phyloP scores from a whole-genome alignment of 805 yeast species.

The Hagleromyces aurorensis region DNA sequence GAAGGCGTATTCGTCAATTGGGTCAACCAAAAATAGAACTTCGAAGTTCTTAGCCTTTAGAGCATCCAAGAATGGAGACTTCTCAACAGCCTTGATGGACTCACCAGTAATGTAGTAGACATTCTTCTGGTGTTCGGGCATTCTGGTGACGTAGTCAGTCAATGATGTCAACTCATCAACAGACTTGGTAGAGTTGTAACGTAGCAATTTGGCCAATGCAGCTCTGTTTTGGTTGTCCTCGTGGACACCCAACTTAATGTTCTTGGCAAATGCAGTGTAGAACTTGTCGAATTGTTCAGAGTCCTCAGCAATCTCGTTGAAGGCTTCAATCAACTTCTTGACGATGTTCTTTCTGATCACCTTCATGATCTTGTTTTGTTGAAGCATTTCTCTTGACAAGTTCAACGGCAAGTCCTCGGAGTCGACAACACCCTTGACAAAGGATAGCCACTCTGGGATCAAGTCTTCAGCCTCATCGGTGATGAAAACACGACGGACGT shows the following conservation, averaged over 20 bases:
- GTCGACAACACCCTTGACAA: constrained; percentile 98
- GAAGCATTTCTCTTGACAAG: constrained; percentile 99
- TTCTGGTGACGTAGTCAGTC: constrained; percentile 95
- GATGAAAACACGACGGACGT: constrained; percentile 98
- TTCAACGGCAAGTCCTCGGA: constrained; percentile 99
- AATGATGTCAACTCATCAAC: constrained; percentile 90
- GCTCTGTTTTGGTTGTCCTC: constrained; percentile 97
- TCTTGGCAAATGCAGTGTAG: constrained; percentile 96
- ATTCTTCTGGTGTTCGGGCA: constrained; percentile 99
- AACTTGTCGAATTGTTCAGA: constrained; percentile 96
- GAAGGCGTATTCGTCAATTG: constrained; percentile 99
- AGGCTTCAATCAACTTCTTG: constrained; percentile 96
- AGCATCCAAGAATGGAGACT: constrained; percentile 98
- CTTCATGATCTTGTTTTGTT: constrained; percentile 99
- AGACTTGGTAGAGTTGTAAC: constrained; percentile 96
- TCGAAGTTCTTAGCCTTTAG: constrained; percentile 97
- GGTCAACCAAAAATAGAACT: constrained; percentile 95
- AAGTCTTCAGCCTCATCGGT: constrained; percentile 99
- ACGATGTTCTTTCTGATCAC: constrained; percentile 98
- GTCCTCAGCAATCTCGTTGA: constrained; percentile 99
- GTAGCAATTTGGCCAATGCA: constrained; percentile 89
- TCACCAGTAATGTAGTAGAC: constrained; percentile 99
- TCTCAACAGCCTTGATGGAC: constrained; percentile 93
- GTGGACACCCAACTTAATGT: constrained; percentile 97
- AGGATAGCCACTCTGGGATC: constrained; percentile 97